These are phyloP conservation scores for Nakazawaea ishiwadae DNA, from an alignment of 805 yeast species.

Conservation along the genomic window DNA sequence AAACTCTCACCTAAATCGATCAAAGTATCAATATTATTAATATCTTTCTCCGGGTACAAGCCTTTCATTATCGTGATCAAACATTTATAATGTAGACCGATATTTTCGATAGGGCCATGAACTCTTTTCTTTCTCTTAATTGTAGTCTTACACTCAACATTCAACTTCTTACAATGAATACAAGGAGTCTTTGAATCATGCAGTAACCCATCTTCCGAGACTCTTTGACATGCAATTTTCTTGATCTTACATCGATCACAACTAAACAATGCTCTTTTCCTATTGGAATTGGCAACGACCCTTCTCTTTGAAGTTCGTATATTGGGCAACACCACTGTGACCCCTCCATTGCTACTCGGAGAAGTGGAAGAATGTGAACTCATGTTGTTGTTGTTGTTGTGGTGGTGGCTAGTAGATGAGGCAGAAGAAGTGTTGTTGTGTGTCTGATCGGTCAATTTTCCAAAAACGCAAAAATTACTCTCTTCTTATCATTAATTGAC, in stretches of 20 bases:
- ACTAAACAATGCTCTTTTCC: conserved; percentile 18
- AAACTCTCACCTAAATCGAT: conserved; percentile 15
- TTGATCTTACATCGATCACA: conserved; percentile 15
- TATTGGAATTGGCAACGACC: conserved; percentile 6
- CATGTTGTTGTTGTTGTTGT: too few species aligned
- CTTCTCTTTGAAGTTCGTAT: conserved; percentile 11
- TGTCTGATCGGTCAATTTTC: too few species aligned
- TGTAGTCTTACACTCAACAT: conserved; percentile 16
- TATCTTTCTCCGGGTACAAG: conserved; percentile 17
- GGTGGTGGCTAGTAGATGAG: too few species aligned
- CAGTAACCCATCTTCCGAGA: conserved; percentile 3
- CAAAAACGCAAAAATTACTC: too few species aligned
- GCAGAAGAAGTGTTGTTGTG: too few species aligned
- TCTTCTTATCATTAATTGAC: too few species aligned
- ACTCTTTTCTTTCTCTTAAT: conserved; percentile 17
- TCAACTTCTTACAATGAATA: conserved; percentile 13
- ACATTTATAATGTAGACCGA: conserved; percentile 20
- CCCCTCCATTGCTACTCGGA: neutral
- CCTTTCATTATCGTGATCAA: conserved; percentile 13
- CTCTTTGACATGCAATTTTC: conserved; percentile 15
- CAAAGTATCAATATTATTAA: conserved; percentile 16
- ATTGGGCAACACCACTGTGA: conserved; percentile 10
- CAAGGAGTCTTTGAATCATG: conserved; percentile 14
- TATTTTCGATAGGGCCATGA: conserved; percentile 17
- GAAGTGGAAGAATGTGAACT: neutral